Base-by-base conservation (phyloP, 768 basidiomycete species). In the Myochromella boudieri region DNA sequence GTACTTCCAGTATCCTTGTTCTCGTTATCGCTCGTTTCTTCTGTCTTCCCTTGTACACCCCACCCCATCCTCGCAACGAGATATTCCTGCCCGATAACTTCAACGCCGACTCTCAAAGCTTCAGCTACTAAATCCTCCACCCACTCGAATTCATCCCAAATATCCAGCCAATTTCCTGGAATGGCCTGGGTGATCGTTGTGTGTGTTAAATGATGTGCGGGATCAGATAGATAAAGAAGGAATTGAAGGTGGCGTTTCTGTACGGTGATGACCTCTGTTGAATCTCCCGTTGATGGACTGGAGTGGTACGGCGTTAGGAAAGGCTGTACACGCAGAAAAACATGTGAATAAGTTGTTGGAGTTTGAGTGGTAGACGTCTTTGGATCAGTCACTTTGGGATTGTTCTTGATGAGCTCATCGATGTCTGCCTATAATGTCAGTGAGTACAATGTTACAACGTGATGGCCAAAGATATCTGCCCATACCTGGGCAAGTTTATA, bases 61-160 rank as follows among this genome's bases (percentile, higher is more conserved):
- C 91, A 93, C 1, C 91, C 84, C 92, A 94, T 94, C 48, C 92
- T 72, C 26, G 81, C 76, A 32, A 85, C 88, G 11, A 95, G 74
- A 59, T 95, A 95, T 59, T 95, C 91, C 67, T 97, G 94, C 2
- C 93, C 93, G 49, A 97, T 71, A 14, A 94, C 81, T 68, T 97
- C 95, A 22, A 95, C 82, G 6, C 87, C 90, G 11, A 91, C 72
- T 46, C 91, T 72, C 48, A 99, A 68, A 0, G 82, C 80, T 58
- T 97, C 95, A 3, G 94, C 95, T 51, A 97, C 79, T 29, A 88
- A 65, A 60, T 99, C 95, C 66, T 99, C 97, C 10, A 98, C 94
- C 97, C 97, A 95, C 34, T 90, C 86, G 62, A 92, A 88, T 53
- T 85, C 77, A 59, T 97, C 95, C 85, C 93, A 95, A 34, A 93